Evolutionary conservation across 2,329 filamentous ascomycete species (phyloP).

Genomic region (Ophiosphaerella herpotricha): DNA sequence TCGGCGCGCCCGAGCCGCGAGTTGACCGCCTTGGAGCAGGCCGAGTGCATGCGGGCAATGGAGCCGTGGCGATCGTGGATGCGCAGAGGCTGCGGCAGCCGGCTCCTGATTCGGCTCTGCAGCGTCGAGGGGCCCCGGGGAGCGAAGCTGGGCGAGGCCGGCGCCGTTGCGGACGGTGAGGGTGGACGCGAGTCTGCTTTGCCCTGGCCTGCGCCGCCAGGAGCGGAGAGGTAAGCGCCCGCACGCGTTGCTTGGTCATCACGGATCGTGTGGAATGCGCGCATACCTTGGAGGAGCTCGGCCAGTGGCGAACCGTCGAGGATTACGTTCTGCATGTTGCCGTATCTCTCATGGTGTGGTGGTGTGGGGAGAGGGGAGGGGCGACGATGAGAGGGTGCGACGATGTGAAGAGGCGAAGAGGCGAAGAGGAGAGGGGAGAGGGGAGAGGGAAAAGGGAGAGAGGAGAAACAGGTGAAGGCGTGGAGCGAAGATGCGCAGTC

Average conservation of each 20-base stretch:
- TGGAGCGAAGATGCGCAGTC: no score
- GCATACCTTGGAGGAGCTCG: conserved; percentile 81
- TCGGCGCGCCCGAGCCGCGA: conserved; percentile 75
- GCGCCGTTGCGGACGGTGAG: conserved; percentile 14
- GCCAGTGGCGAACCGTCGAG: conserved; percentile 87
- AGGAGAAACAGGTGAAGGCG: no score
- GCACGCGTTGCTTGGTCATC: conserved; percentile 19
- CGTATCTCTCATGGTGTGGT: conserved; percentile 37
- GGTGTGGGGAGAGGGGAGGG: neutral
- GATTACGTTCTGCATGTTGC: conserved; percentile 80
- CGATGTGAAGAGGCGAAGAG: no score
- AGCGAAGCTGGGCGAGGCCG: conserved; percentile 50
- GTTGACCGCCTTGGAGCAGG: conserved; percentile 64
- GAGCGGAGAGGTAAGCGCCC: no score
- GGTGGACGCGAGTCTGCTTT: conserved; percentile 33
- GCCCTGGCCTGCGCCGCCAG: conserved; percentile 34
- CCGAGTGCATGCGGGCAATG: conserved; percentile 44
- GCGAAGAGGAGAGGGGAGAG: no score
- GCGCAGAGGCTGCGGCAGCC: conserved; percentile 54
- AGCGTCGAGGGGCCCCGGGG: conserved; percentile 56
- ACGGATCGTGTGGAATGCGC: neutral
- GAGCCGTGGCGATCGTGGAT: conserved; percentile 45
- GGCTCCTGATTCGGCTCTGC: conserved; percentile 54
- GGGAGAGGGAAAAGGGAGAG: no score
- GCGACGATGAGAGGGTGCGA: no score